Base-by-base conservation (phyloP, 2,329 filamentous ascomycete species). In the Monilinia polystroma region DNA sequence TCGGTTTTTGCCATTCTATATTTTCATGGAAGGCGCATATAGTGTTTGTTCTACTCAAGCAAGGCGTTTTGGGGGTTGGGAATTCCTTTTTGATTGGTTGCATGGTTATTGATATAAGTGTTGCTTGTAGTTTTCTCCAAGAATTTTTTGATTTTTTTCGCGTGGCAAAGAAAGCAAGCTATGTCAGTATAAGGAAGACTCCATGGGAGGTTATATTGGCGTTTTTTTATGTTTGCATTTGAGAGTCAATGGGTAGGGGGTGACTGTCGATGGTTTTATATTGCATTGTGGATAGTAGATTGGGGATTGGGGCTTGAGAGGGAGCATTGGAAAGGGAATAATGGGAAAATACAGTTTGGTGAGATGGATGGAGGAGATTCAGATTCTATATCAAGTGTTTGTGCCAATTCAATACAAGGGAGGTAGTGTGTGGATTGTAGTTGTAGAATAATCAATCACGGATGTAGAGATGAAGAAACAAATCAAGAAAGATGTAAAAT, bases 41-140 rank as follows among this genome's bases (percentile, higher is more conserved):
- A 35, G 29, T 51, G 29, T 60, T 38, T 60, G 58, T 51, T 38
- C 38, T 20, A 51, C 23, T 60, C 45, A 60, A 60, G 58, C 58
- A 60, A 60, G 58, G 58, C 47, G 58, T 60, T 60, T 3, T 26
- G 23, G 26, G 45, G 20, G 26, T 26, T 26, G 45, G 58, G 58
- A 32, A 51, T 38, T 51, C n/a, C n/a, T 35, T 51, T 49, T 38
- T n/a, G 14, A 23, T 6, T 18, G 45, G 29, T 20, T 20, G 45
- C 58, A 60, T 60, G n/a, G 29, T 60, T 38, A 26, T 51, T 60
- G 29, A 60, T 43, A 38, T 60, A 0, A 51, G 45, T 29, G 58
- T 51, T 51, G 26, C 45, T 51, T 60, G 14, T 51, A 18, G 29
- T 60, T 56, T 56, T 56, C 32, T n/a, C 20, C 20, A 16, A 12